A percentile compares a stretch with the other conserved stretches of the same genome.
phyloP scores from a whole-genome alignment of 176 grass and related monocot species.

The Cenchrus fungigraminus region DNA sequence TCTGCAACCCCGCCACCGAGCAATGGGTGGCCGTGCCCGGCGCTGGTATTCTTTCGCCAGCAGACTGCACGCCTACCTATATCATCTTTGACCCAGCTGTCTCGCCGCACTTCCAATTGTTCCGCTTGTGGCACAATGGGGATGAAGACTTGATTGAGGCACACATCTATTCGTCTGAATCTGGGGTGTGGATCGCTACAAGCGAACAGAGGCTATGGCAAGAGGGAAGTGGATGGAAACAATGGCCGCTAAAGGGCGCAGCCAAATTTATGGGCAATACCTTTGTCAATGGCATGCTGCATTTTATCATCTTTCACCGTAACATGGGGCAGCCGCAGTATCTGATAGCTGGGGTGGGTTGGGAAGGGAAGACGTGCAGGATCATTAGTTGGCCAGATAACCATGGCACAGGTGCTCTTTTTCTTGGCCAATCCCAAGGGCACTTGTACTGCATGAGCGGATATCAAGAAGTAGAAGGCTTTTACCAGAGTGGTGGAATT shows the following conservation, averaged over 20 bases:
- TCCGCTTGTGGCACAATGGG: background rate
- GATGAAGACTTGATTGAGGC: background rate
- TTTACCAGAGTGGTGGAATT: background rate
- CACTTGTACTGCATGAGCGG: background rate
- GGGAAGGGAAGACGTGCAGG: background rate
- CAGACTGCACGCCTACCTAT: background rate
- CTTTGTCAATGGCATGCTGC: constrained; percentile 5
- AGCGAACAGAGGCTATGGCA: background rate
- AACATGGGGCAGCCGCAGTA: background rate
- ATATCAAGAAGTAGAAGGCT: background rate
- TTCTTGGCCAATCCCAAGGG: background rate
- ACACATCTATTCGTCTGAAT: background rate
- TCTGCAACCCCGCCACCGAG: background rate
- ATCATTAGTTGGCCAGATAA: background rate
- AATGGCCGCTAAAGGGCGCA: background rate
- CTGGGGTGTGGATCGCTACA: background rate
- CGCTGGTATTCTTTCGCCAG: background rate
- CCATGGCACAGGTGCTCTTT: background rate
- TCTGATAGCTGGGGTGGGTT: background rate
- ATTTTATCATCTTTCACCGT: background rate
- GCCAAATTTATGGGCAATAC: background rate
- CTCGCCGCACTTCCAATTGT: background rate
- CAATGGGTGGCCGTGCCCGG: background rate
- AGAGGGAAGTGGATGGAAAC: background rate
- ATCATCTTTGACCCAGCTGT: background rate